Base-by-base conservation (phyloP, 805 yeast species). In the Wickerhamomyces hampshirensis region DNA sequence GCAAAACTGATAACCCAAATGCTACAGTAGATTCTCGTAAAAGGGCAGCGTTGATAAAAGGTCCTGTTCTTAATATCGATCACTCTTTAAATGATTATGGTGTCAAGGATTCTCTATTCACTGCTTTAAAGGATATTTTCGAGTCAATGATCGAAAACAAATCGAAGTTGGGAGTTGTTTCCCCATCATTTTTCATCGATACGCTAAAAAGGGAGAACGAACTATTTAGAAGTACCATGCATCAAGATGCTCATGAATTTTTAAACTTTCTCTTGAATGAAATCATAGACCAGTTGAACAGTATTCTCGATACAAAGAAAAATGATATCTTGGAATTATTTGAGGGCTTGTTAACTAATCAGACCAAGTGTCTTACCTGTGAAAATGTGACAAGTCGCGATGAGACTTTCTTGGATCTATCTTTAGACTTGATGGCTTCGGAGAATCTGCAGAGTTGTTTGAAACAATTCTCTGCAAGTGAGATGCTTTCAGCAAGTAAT, bases 201-300 rank as follows among this genome's bases (percentile, higher is more conserved):
- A 80, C 81, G 35, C 65, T 91, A 37, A 91, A 87, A 57, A 73
- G 73, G 38, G 89, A 85, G 46, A 93, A 91, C 56, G 84, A 80
- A 48, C 65, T 91, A 50, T 93, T 93, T 59, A 69, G 95, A 43
- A 81, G 87, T 39, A 79, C 84, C 29, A 89, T 88, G 96, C 98
- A 93, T 58, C 98, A 93, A 56, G 98, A 93, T 66, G 97, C 98
- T 5, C 98, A 93, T 60, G 98, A 93, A 62, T 93, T 93, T 59
- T 71, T 89, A 55, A 91, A 89, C 57, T 89, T 84, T 53, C 58
- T 89, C 47, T 66, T 93, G 35, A 93, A 93, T 59, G 88, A 84
- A 44, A 69, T 83, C 13, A 65, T 84, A 33, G 75, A 73, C 18
- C 54, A 49, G 23, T 36, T 60, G 61, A 49, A 48, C 13, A 41